A percentile compares a stretch with the other conserved stretches of the same genome.
Evolutionary conservation across 169 alveolate species (phyloP).

Genomic region (Cryptosporidium viatorum): DNA sequence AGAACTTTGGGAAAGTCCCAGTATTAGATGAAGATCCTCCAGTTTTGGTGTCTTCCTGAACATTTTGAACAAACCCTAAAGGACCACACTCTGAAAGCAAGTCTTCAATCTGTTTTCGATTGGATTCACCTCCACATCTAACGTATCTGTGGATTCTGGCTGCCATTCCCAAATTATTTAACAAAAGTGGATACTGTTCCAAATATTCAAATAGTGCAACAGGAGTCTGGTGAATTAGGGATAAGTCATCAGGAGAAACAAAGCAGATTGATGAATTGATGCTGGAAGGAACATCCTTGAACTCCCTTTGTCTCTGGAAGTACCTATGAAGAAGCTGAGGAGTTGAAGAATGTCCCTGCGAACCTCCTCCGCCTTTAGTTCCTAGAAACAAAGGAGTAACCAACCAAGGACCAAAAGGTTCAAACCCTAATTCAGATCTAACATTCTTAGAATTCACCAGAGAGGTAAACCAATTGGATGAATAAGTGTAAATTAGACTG

Average conservation of each 20-base stretch:
- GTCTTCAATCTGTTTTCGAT: slow-evolving; percentile 24
- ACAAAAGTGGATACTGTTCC: slow-evolving; percentile 86
- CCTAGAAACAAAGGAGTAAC: slow-evolving; percentile 33
- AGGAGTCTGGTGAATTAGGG: slow-evolving; percentile 85
- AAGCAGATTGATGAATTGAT: slow-evolving; percentile 79
- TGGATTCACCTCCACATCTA: slow-evolving; percentile 61
- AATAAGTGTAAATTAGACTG: slow-evolving; percentile 18
- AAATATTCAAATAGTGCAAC: slow-evolving; percentile 85
- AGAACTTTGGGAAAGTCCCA: slow-evolving; percentile 19
- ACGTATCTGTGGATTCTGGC: slow-evolving; percentile 82
- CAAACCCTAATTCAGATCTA: slow-evolving; percentile 33
- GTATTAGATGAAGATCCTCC: slow-evolving; percentile 57
- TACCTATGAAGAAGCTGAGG: slow-evolving; percentile 62
- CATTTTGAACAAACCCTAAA: slow-evolving; percentile 21
- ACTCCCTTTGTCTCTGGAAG: slow-evolving; percentile 75
- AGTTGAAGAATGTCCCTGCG: slow-evolving; percentile 6
- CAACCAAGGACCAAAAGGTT: slow-evolving; percentile 67
- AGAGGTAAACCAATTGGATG: slow-evolving; percentile 18
- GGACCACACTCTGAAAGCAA: slow-evolving; percentile 50
- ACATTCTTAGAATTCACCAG: slow-evolving; percentile 20
- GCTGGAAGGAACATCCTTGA: slow-evolving; percentile 64
- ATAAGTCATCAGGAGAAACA: slow-evolving; percentile 81
- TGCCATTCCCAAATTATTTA: slow-evolving; percentile 87
- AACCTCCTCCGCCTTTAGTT: slow-evolving; percentile 22
- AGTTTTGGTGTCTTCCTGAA: slow-evolving; percentile 29